Conservation (phyloP, 2,329 filamentous ascomycete species). For the Aschersonia sp. region DNA sequence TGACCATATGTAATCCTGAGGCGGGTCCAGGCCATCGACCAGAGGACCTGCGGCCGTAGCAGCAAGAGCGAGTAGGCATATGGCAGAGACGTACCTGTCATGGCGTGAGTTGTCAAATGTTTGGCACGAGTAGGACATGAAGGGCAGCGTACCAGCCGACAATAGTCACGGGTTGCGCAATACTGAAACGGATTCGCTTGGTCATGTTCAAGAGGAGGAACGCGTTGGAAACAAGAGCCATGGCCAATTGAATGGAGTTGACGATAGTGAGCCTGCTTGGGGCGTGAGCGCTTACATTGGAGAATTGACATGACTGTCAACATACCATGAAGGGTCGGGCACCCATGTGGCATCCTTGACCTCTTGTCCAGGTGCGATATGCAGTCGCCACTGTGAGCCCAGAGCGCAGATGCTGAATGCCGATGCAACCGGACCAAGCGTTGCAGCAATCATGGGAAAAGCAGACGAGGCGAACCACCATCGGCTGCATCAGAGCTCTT, state of each 20-base stretch:
- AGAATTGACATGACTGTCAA: not conserved
- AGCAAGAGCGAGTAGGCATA: slow-evolving; percentile 52
- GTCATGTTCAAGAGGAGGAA: slow-evolving; percentile 84
- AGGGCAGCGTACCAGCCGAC: slow-evolving; percentile 50
- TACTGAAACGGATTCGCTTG: slow-evolving; percentile 59
- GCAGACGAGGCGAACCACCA: slow-evolving; percentile 52
- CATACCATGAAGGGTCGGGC: slow-evolving; percentile 56
- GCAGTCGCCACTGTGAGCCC: slow-evolving; percentile 64
- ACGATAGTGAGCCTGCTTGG: slow-evolving; percentile 49
- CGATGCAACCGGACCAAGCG: slow-evolving; percentile 74
- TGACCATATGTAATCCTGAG: slow-evolving; percentile 47
- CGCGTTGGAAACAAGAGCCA: slow-evolving; percentile 66
- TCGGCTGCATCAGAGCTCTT: slow-evolving; percentile 21
- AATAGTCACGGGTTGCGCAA: slow-evolving; percentile 76
- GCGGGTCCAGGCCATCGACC: slow-evolving; percentile 16
- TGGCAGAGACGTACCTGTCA: slow-evolving; percentile 38
- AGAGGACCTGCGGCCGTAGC: slow-evolving; percentile 51
- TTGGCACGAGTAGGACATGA: not conserved
- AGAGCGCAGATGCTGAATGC: slow-evolving; percentile 78
- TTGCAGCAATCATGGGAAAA: slow-evolving; percentile 70
- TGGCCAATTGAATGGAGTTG: slow-evolving; percentile 63
- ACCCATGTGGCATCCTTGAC: slow-evolving; percentile 37
- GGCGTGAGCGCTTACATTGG: not conserved
- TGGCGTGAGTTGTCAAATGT: not conserved
- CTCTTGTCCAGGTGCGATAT: slow-evolving; percentile 29